Conservation (phyloP, 2,329 filamentous ascomycete genomes). For the Periconia sp. region DNA sequence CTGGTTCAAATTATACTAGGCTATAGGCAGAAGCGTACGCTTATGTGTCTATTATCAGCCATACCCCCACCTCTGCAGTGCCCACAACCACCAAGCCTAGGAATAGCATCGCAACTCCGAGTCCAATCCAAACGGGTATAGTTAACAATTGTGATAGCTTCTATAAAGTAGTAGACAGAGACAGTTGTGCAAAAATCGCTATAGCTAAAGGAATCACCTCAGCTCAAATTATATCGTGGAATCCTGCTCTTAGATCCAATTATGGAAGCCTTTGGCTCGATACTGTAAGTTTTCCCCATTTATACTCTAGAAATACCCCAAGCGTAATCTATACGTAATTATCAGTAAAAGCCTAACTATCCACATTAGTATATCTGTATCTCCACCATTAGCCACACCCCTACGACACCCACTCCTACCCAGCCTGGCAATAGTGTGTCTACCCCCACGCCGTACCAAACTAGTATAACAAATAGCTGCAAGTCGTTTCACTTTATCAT, state of each 20-base stretch:
- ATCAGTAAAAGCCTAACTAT: no score
- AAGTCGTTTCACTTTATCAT: slow-evolving; percentile 8
- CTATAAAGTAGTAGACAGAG: slow-evolving; percentile 2
- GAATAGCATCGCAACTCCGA: slow-evolving; percentile 9
- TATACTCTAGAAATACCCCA: neutral
- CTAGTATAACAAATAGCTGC: slow-evolving; percentile 1
- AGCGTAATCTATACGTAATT: neutral
- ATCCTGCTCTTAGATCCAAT: slow-evolving; percentile 1
- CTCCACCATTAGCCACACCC: slow-evolving; percentile 2
- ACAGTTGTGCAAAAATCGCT: slow-evolving; percentile 4
- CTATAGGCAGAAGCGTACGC: slow-evolving; percentile 13
- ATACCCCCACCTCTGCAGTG: neutral
- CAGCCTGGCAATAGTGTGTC: slow-evolving; percentile 2
- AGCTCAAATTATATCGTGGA: slow-evolving; percentile 7
- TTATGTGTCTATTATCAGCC: slow-evolving; percentile 12
- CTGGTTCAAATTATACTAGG: slow-evolving; percentile 2
- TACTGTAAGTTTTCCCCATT: neutral
- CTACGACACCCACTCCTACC: slow-evolving; percentile 3
- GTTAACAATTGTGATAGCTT: slow-evolving; percentile 12
- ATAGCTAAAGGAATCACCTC: neutral
- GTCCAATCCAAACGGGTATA: slow-evolving; percentile 9
- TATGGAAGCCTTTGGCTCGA: slow-evolving; percentile 3
- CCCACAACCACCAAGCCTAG: slow-evolving; percentile 3
- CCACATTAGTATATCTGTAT: slow-evolving; percentile 1
- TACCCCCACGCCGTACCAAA: neutral